Evolutionary conservation across 2,329 filamentous ascomycete genomes (phyloP).

Genomic region (Teratosphaeriaceae sp.): DNA sequence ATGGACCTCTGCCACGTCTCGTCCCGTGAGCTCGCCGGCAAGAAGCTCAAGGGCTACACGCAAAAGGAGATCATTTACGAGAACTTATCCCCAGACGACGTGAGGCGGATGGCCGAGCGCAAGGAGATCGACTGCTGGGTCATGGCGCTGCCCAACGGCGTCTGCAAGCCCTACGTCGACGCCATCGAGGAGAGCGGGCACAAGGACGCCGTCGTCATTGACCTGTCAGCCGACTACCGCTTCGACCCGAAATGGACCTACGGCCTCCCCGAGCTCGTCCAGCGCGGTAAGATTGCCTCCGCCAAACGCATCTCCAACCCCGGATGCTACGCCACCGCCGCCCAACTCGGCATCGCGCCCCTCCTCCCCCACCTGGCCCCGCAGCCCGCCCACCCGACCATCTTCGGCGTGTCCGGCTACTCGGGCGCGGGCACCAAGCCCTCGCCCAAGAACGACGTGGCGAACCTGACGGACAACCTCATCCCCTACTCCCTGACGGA

Average conservation of each 20-base stretch:
- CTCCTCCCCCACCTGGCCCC: conserved; percentile 66
- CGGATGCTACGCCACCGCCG: conserved; percentile 90
- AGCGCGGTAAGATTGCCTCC: conserved; percentile 67
- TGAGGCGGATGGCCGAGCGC: conserved; percentile 73
- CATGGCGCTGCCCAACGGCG: conserved; percentile 92
- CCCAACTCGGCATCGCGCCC: conserved; percentile 82
- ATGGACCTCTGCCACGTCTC: conserved; percentile 90
- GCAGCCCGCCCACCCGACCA: conserved; percentile 59
- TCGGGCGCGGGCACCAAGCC: conserved; percentile 94
- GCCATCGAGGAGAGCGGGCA: conserved; percentile 68
- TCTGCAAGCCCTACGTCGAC: conserved; percentile 90
- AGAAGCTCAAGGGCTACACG: conserved; percentile 80
- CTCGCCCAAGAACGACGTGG: conserved; percentile 85
- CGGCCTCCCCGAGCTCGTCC: conserved; percentile 78
- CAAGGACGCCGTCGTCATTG: conserved; percentile 68
- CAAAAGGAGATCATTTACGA: conserved; percentile 92
- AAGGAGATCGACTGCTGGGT: conserved; percentile 93
- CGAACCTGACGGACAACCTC: conserved; percentile 76
- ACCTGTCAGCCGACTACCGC: conserved; percentile 94
- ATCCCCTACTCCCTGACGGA: conserved; percentile 88
- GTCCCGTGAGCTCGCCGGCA: conserved; percentile 82
- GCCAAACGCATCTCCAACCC: conserved; percentile 84
- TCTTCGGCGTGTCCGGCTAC: conserved; percentile 91
- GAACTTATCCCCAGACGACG: conserved; percentile 79
- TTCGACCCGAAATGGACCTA: conserved; percentile 86